Evolutionary conservation across 2,329 filamentous ascomycete species (phyloP).

Genomic region (Pestalotiopsis fici): DNA sequence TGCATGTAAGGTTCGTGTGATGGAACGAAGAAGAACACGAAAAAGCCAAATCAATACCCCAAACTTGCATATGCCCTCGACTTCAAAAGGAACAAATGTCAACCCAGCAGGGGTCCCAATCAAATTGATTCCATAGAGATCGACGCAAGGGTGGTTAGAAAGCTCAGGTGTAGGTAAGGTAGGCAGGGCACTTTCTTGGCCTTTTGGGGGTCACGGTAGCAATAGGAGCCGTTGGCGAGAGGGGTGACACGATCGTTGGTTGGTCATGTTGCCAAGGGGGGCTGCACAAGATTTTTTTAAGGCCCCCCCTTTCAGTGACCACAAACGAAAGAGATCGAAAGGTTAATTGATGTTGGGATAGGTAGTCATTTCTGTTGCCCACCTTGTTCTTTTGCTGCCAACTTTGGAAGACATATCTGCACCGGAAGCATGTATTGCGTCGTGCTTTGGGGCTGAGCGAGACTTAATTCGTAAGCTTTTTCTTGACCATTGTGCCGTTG

Average conservation of each 20-base stretch:
- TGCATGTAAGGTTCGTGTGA: background rate
- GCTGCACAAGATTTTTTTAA: background rate
- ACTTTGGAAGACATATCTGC: background rate
- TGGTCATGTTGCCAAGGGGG: background rate
- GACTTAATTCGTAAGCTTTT: background rate
- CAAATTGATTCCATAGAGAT: background rate
- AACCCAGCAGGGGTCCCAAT: background rate
- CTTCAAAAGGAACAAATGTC: background rate
- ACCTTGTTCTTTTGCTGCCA: background rate
- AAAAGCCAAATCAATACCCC: background rate
- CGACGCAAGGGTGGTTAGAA: background rate
- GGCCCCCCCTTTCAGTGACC: background rate
- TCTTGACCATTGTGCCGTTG: background rate
- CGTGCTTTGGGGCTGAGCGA: background rate
- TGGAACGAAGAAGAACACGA: background rate
- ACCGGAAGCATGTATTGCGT: background rate
- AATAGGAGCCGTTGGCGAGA: background rate
- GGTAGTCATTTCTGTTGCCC: too few species aligned
- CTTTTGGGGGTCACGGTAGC: background rate
- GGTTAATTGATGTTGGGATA: background rate
- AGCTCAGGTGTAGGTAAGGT: background rate
- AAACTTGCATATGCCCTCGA: background rate
- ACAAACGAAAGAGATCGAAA: background rate
- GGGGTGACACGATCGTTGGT: background rate
- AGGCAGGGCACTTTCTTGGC: background rate